Evolutionary conservation across 148 eudicot genomes (phyloP).

Genomic region (Beta vulgaris): DNA sequence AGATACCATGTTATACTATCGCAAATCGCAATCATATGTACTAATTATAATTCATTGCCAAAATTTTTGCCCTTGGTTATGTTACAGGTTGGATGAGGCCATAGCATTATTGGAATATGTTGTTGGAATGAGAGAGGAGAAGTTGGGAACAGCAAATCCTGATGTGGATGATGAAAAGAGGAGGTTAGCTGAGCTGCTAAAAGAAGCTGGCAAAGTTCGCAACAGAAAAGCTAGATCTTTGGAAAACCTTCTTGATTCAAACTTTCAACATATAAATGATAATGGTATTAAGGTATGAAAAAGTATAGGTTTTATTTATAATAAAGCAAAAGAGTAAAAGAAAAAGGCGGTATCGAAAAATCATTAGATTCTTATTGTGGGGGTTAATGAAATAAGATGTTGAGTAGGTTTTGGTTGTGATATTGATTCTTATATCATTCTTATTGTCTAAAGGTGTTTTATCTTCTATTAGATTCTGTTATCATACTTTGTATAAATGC

Average conservation of each 20-base stretch:
- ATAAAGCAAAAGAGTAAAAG: slow-evolving; percentile 27
- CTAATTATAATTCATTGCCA: neutral
- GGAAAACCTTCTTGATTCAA: slow-evolving; percentile 72
- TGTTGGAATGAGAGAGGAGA: slow-evolving; percentile 95
- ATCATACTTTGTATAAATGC: slow-evolving; percentile 23
- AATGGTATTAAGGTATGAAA: slow-evolving; percentile 58
- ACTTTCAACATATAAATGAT: slow-evolving; percentile 40
- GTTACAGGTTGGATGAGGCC: slow-evolving; percentile 82
- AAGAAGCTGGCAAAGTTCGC: slow-evolving; percentile 82
- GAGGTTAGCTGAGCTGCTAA: slow-evolving; percentile 73
- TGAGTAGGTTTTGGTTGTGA: slow-evolving; percentile 23
- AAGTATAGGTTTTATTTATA: slow-evolving; percentile 34
- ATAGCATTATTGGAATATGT: slow-evolving; percentile 73
- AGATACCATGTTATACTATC: neutral
- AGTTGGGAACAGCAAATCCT: slow-evolving; percentile 95
- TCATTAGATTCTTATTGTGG: slow-evolving; percentile 39
- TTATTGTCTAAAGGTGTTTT: slow-evolving; percentile 17
- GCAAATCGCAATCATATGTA: neutral
- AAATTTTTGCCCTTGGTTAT: neutral
- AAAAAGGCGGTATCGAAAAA: slow-evolving; percentile 28
- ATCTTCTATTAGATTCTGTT: slow-evolving; percentile 22
- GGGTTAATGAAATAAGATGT: slow-evolving; percentile 16
- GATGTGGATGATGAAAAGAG: slow-evolving; percentile 93
- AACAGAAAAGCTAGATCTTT: slow-evolving; percentile 68
- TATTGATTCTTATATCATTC: slow-evolving; percentile 29